These are phyloP conservation scores for Liquidambar formosana DNA, from an alignment of 164 flowering plant species.

Conservation along the genomic window DNA sequence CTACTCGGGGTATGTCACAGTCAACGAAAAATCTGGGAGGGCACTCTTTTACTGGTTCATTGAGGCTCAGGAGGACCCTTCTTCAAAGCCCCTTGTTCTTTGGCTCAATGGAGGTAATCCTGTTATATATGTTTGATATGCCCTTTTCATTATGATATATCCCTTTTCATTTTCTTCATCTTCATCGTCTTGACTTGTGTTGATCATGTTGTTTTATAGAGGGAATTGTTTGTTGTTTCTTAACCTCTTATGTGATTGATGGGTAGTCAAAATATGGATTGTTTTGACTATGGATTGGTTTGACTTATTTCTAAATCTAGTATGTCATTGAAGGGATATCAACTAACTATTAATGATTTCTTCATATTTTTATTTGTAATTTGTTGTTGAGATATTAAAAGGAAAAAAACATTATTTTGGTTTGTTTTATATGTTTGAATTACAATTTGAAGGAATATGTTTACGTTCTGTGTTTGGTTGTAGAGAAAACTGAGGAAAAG, in stretches of 20 bases:
- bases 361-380: too few species aligned
- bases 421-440: too few species aligned
- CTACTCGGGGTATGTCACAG: slow-evolving; percentile 78
- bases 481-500: too few species aligned
- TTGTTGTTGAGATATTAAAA: too few species aligned
- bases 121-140: neutral
- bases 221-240: too few species aligned
- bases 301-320: neutral
- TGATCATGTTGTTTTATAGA: neutral
- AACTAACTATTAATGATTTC: too few species aligned
- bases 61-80: slow-evolving; percentile 78
- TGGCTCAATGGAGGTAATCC: slow-evolving; percentile 91
- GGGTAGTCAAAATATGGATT: neutral
- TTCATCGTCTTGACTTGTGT: neutral
- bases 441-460: too few species aligned
- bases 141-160: too few species aligned
- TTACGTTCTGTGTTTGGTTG: too few species aligned
- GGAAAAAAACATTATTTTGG: too few species aligned
- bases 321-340: too few species aligned
- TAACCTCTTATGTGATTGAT: neutral
- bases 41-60: slow-evolving; percentile 86
- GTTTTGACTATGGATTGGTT: too few species aligned
- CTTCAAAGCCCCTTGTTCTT: slow-evolving; percentile 81
- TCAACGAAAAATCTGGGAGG: slow-evolving; percentile 68
- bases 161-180: neutral